Base-by-base conservation (phyloP, 1,284 basidiomycete species). In the Trametes hirsuta region DNA sequence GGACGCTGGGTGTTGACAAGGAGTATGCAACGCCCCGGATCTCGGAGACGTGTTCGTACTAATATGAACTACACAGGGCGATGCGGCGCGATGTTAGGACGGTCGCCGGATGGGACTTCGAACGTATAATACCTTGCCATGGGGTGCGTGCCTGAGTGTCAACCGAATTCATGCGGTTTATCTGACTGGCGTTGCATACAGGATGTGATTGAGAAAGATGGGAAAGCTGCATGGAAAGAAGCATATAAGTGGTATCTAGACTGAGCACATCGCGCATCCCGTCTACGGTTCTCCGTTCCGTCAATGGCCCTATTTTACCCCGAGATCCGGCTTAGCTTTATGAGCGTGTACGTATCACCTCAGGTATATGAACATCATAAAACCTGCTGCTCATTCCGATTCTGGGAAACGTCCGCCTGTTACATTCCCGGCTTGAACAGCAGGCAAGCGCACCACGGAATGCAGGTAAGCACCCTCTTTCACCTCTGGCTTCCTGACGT, bases 91-190 rank as follows among this genome's bases (percentile, higher is more conserved):
- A 93, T 68, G 88, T 84, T 2, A 84, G 81, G 66, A 87, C 80
- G 1, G 92, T 96, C 2, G 81, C 86, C 1, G 81, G 76, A 2
- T 96, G 94, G 94, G 88, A 96, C 68, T 96, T 95, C 72, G 85
- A 92, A 34, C 81, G 91, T 46, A 91, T 98, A 70, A 94, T 98
- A 59, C 93, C 94, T 47, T 97, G 95, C 70, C 96, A 98, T 74
- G 96, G 92, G n/a, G 89, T 91, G 71, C 68, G 84, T 74, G 54
- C 37, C 12, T n/a, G 39, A 39, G 2, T 34, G 47, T 35, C 46
- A 50, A 37, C 48, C 36, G 47, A 50, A 12, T 24, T 40, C 9
- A 15, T 55, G 36, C 30, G 48, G 15, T 37, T 30, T 24, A 15
- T 57, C 18, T 48, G 22, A 39, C 61, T 52, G 35, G 59, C 18